Conservation (phyloP, 1,139 yeast genomes). For the Geotrichum siamense region DNA sequence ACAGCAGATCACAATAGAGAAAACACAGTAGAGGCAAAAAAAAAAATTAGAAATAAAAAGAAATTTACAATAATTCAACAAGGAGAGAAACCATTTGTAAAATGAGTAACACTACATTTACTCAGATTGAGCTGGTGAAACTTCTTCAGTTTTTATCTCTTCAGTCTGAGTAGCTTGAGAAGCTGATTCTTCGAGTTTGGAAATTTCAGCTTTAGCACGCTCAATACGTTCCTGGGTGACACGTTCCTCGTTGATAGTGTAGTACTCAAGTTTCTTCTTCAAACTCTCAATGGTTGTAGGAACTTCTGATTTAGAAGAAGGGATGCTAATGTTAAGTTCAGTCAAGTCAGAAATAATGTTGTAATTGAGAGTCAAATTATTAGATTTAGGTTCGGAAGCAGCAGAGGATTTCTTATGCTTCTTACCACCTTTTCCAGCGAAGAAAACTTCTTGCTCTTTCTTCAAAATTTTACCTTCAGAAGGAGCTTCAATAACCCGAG, state of each 20-base stretch:
- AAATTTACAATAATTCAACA: too few relatives aligned
- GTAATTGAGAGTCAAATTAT: slow-evolving; percentile 63
- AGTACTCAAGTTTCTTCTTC: slow-evolving; percentile 66
- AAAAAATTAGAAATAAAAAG: too few relatives aligned
- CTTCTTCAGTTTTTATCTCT: too few relatives aligned
- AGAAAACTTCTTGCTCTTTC: slow-evolving; percentile 48
- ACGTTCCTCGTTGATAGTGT: slow-evolving; percentile 67
- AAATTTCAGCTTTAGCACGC: slow-evolving; percentile 68
- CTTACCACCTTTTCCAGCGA: slow-evolving; percentile 49
- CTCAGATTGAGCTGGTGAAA: too few relatives aligned
- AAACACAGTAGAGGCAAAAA: too few relatives aligned
- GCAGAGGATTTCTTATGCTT: slow-evolving; percentile 44
- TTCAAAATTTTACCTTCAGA: slow-evolving; percentile 59
- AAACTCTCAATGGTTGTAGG: slow-evolving; percentile 58
- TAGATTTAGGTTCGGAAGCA: slow-evolving; percentile 37
- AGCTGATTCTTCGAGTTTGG: slow-evolving; percentile 42
- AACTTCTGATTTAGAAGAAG: slow-evolving; percentile 70
- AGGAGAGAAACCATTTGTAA: too few relatives aligned
- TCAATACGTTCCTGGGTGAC: slow-evolving; percentile 72
- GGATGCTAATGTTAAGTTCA: slow-evolving; percentile 72
- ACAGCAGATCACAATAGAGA: too few relatives aligned
- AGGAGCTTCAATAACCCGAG: slow-evolving; percentile 47
- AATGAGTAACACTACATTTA: too few relatives aligned
- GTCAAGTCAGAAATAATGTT: slow-evolving; percentile 71
- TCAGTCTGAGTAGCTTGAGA: too few relatives aligned